Base-by-base conservation (phyloP, 164 flowering plant species). In the Magnolia sinica region DNA sequence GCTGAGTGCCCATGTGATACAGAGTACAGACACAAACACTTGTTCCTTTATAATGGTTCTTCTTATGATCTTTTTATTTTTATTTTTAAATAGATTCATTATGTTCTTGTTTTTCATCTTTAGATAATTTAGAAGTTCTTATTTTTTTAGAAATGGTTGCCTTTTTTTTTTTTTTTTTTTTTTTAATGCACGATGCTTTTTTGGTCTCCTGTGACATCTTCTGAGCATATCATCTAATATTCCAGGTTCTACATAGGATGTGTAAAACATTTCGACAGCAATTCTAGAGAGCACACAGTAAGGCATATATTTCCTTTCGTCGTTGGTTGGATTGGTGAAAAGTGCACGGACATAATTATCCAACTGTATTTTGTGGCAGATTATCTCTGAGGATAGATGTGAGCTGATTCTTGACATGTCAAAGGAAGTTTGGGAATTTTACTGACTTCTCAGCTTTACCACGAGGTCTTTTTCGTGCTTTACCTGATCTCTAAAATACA, bases 321-420 rank as follows among this genome's bases (percentile, higher is more conserved):
- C 24, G 1, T 29, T 29, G 19, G 1, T 27, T 50, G 29, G 16
- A 45, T 29, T 23, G 24, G 58, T 49, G 50, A 24, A 20, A 11
- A 51, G 49, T 70, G 61, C 50, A 31, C 22, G 31, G 37, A 16
- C 71, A 73, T 37, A 19, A 49, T n/a, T n/a, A n/a, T 77, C 23
- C 24, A 13, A n/a, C 50, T 55, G 0, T 64, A 51, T 27, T 71
- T 55, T 76, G 19, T 49, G 74, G 78, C 89, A 93, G 98, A 84
- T 93, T 79, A 79, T 91, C 88, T 89, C 85, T 79, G 96, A 91
- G 82, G 91, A 91, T 79, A 96, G 95, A 20, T 11, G 5, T 65
- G 55, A 64, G 13, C 87, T 86, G 79, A 78, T 80, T 73, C 83
- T 91, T 69, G 94, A 93, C 79, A 77, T 93, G 89, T 82, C 95